phyloP scores from a whole-genome alignment of 2,329 filamentous ascomycete species.

The Tolypocladium inflatum region DNA sequence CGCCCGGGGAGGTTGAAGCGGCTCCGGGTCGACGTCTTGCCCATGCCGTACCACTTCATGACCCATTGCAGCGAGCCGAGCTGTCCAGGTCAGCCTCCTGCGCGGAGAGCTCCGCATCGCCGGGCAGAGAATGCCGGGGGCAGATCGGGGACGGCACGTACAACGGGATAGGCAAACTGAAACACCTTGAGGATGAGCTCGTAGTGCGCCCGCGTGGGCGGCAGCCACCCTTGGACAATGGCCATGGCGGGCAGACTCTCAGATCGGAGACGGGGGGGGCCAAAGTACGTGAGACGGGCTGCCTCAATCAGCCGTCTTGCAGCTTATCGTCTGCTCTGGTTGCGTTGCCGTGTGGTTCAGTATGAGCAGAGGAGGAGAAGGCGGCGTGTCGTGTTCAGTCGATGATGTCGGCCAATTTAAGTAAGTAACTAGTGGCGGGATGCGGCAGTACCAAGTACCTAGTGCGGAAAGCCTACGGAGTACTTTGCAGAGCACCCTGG shows the following conservation, averaged over 20 bases:
- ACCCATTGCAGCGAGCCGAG: constrained; percentile 66
- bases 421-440: background rate
- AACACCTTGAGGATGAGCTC: constrained; percentile 41
- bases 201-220: constrained; percentile 49
- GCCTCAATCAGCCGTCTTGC: background rate
- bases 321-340: background rate
- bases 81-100: constrained; percentile 30
- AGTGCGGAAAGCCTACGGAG: background rate
- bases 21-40: constrained; percentile 75
- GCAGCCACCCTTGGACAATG: constrained; percentile 44
- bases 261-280: background rate
- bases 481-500: no score
- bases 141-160: constrained; percentile 16
- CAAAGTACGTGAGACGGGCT: background rate
- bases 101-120: constrained; percentile 3
- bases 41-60: constrained; percentile 76
- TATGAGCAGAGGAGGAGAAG: background rate
- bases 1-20: constrained; percentile 81
- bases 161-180: constrained; percentile 42
- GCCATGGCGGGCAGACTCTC: constrained; percentile 23
- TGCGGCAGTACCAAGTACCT: background rate
- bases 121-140: background rate
- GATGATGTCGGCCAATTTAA: background rate
- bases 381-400: background rate
- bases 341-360: background rate